These are phyloP conservation scores for Diplocarpon rosae DNA, from an alignment of 2,329 filamentous ascomycete genomes.

Conservation along the genomic window DNA sequence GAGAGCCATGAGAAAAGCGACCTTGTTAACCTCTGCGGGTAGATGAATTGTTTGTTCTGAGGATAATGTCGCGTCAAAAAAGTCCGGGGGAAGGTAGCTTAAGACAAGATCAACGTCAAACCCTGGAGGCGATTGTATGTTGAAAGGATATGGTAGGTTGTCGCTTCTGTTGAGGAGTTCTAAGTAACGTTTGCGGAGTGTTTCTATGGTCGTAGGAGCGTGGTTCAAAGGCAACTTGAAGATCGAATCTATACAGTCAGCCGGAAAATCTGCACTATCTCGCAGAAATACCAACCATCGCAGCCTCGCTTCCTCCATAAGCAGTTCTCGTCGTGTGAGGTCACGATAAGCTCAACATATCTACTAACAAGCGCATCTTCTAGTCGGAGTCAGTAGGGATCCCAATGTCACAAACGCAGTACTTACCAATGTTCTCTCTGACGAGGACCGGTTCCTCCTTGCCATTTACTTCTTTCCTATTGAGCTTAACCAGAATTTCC, in stretches of 20 bases:
- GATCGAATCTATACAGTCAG: constrained; percentile 38
- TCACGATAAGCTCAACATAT: constrained; percentile 62
- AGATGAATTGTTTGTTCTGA: not conserved
- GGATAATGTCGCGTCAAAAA: constrained; percentile 34
- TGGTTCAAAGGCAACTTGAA: constrained; percentile 54
- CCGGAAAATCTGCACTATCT: not conserved
- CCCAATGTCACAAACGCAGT: not conserved
- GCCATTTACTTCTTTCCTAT: constrained; percentile 46
- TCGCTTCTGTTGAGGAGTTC: constrained; percentile 44
- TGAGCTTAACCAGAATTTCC: constrained; percentile 72
- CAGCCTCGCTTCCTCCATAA: constrained; percentile 83
- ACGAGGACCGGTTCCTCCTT: constrained; percentile 41
- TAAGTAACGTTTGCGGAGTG: constrained; percentile 53
- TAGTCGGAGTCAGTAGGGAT: constrained; percentile 17
- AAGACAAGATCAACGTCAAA: constrained; percentile 41
- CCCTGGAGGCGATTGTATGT: constrained; percentile 40
- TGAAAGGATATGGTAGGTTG: constrained; percentile 51
- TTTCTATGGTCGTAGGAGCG: constrained; percentile 44
- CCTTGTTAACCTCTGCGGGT: constrained; percentile 36
- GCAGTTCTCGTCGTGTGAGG: constrained; percentile 70
- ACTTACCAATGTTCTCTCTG: constrained; percentile 48
- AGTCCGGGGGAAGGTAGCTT: constrained; percentile 39
- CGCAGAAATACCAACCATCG: constrained; percentile 49
- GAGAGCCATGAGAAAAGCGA: constrained; percentile 58
- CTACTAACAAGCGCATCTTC: constrained; percentile 62